These are phyloP conservation scores for Ophiostoma populinum DNA, from an alignment of 2,329 filamentous ascomycete genomes.

Conservation along the genomic window DNA sequence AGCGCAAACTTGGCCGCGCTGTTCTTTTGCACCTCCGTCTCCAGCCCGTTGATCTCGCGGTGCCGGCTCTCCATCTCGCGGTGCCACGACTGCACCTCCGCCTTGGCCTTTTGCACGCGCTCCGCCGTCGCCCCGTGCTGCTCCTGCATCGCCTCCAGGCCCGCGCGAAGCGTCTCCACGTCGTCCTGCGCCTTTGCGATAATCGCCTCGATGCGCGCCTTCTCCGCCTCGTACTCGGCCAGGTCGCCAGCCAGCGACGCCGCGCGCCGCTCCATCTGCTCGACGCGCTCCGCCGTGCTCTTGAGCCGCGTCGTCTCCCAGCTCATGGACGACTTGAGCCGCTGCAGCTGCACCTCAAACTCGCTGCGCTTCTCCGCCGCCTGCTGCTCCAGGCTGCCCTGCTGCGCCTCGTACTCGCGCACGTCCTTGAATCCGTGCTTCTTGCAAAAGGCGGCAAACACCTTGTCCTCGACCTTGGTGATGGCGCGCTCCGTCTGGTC, in stretches of 20 bases:
- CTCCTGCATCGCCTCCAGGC: slow-evolving; percentile 49
- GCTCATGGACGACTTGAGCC: slow-evolving; percentile 43
- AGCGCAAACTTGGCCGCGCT: slow-evolving; percentile 69
- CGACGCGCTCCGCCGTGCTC: slow-evolving; percentile 51
- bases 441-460: slow-evolving; percentile 74
- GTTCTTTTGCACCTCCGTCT: slow-evolving; percentile 73
- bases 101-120: slow-evolving; percentile 59
- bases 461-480: slow-evolving; percentile 66
- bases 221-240: slow-evolving; percentile 51
- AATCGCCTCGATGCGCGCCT: slow-evolving; percentile 54
- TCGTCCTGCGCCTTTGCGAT: slow-evolving; percentile 60
- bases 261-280: slow-evolving; percentile 47
- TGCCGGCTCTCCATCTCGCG: slow-evolving; percentile 61
- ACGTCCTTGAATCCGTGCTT: slow-evolving; percentile 78
- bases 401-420: slow-evolving; percentile 81
- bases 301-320: slow-evolving; percentile 36
- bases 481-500: slow-evolving; percentile 45
- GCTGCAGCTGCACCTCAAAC: slow-evolving; percentile 70
- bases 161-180: slow-evolving; percentile 57
- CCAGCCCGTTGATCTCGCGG: slow-evolving; percentile 61
- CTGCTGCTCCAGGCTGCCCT: slow-evolving; percentile 83
- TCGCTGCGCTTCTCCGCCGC: slow-evolving; percentile 71
- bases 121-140: slow-evolving; percentile 53
- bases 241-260: slow-evolving; percentile 53
- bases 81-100: slow-evolving; percentile 66